Base-by-base conservation (phyloP, 2,329 filamentous ascomycete genomes). In the Pseudogymnoascus sp. region DNA sequence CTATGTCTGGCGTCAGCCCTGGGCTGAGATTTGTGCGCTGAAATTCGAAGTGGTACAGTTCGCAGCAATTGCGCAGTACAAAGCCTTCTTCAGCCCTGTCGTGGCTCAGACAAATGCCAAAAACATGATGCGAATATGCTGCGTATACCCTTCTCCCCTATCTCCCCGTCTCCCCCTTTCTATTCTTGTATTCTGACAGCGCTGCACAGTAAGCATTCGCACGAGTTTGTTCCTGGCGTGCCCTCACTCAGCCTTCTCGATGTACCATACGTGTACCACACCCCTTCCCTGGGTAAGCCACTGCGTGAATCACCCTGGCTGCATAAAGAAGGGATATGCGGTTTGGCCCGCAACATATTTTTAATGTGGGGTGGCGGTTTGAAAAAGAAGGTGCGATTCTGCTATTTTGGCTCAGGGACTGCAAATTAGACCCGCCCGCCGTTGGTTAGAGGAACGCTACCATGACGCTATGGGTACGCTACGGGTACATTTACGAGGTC, bases 261-360 rank as follows among this genome's bases (percentile, higher is more conserved):
- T 20, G 47, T 53, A 53, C 47, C 28, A 53, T 33, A 18, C 47
- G 30, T 20, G 47, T 53, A 53, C 43, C 25, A 50, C 43, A 3
- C n/a, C 43, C 25, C 2, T 28, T 15, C 22, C 43, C 25, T 11
- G 4, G 8, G 15, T 15, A 15, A 50, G 14, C 43, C 30, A 30
- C 25, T 6, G 9, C 15, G 47, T 53, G 47, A 53, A 53, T 53
- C 47, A 53, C 33, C 9, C 47, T 53, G 9, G 9, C 47, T 53
- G 47, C 47, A 53, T 53, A 53, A 53, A 53, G 47, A 18, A 53
- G 47, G 47, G 47, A 53, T 53, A 35, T 20, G 47, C 47, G 47
- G 47, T 53, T 53, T 53, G 47, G 47, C 47, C 47, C 47, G 47
- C 28, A 12, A 12, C 12, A 53, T 18, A 53, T 53, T 53, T 53